Conservation (phyloP, 2,329 filamentous ascomycete species). For the Talaromyces sp. region DNA sequence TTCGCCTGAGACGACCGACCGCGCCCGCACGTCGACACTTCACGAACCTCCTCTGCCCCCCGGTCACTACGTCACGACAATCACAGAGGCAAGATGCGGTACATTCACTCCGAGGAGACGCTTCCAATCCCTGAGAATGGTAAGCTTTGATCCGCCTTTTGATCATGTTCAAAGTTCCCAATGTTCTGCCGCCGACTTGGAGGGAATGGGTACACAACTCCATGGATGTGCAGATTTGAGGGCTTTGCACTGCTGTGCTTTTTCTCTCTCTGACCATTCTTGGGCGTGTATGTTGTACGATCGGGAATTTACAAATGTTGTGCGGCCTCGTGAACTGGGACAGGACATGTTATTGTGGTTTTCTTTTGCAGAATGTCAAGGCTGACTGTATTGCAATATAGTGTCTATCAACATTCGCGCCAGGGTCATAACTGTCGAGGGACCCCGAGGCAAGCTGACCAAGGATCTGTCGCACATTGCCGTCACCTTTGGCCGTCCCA, state of each 20-base stretch:
- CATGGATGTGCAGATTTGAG: background rate
- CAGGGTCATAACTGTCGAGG: constrained; percentile 92
- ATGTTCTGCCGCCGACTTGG: background rate
- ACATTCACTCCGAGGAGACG: constrained; percentile 98
- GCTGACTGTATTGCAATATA: constrained; percentile 43
- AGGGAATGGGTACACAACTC: background rate
- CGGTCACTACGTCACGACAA: constrained; percentile 24
- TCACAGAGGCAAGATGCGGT: constrained; percentile 79
- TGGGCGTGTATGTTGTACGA: background rate
- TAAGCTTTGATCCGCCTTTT: constrained; percentile 50
- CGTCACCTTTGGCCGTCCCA: constrained; percentile 87
- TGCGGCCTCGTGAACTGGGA: background rate
- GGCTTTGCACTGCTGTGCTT: background rate
- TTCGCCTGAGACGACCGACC: constrained; percentile 17
- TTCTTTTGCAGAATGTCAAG: background rate
- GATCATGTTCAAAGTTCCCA: background rate
- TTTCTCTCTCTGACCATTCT: background rate
- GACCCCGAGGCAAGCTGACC: constrained; percentile 90
- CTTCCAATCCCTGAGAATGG: constrained; percentile 94
- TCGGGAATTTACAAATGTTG: background rate
- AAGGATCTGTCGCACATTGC: constrained; percentile 97
- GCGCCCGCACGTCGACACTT: constrained; percentile 33
- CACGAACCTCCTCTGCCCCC: constrained; percentile 22
- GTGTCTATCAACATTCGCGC: constrained; percentile 99
- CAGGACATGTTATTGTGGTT: background rate